Evolutionary conservation across 495 filamentous ascomycete species (phyloP), one percentile per base, ranked within the genome.

Genomic region (Aspergillus kassunensis): DNA sequence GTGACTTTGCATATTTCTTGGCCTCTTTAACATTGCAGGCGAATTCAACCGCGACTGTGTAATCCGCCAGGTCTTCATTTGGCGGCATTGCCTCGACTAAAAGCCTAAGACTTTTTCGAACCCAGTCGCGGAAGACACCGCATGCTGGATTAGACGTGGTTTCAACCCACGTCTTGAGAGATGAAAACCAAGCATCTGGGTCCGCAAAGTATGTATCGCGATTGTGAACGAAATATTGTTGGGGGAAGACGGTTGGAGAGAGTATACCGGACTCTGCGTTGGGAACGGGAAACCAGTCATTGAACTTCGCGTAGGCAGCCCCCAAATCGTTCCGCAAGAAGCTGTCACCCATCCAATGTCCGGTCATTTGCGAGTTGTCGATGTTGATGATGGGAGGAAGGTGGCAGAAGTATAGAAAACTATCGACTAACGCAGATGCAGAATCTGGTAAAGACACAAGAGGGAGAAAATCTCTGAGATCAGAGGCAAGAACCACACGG

Each of bases 401-500:
- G 25, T 78, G 75, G 56, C 80, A 87, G 59, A 91, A 93, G 34
- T 79, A 67, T 6, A 91, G 64, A 55, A 90, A 89, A 13, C 78
- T 78, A 56, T 90, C 78, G 23, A 91, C 31, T 11, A 92, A 52
- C 0, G 79, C 59, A 10, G 66, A 30, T 5, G 57, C 43, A 6
- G 70, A 58, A 8, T 66, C 43, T 1, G 64, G 51, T 1, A 44
- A 29, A 9, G 77, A 76, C 34, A 87, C 72, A 46, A 70, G 67
- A n/a, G 82, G 63, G 25, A 95, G 54, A 37, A 84, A 74, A 1
- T 80, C 72, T 54, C 79, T 65, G 12, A 97, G 72, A 64, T 97
- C 93, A 10, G 84, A 83, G 52, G 84, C 88, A 50, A 97, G 76
- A 37, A 96, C 75, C 4, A 91, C 79, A 33, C 87, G 75, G 58